These are phyloP conservation scores for Fusarium veterinarium DNA, from an alignment of 2,329 filamentous ascomycete genomes.

Conservation along the genomic window DNA sequence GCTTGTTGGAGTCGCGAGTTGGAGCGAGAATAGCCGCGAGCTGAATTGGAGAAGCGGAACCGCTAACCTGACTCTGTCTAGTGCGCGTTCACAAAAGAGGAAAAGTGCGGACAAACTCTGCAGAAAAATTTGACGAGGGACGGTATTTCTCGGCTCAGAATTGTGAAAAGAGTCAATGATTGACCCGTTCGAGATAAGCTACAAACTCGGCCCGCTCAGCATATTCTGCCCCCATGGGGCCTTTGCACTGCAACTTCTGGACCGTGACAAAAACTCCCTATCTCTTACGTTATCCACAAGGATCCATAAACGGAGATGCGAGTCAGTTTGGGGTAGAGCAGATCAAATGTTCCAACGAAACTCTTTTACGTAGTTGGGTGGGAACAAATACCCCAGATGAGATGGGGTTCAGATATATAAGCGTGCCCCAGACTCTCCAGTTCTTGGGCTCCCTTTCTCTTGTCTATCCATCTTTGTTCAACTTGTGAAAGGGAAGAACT, in stretches of 20 bases:
- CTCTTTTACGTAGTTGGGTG: slow-evolving; percentile 27
- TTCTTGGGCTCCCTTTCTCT: not conserved
- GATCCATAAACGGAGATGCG: slow-evolving; percentile 33
- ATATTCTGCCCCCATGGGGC: slow-evolving; percentile 14
- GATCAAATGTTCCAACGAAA: slow-evolving; percentile 24
- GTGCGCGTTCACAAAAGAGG: not conserved
- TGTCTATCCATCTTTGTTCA: not conserved
- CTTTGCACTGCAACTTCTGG: not conserved
- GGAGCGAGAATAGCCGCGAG: slow-evolving; percentile 28
- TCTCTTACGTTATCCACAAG: slow-evolving; percentile 13
- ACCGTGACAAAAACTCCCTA: not conserved
- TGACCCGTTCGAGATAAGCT: slow-evolving; percentile 28
- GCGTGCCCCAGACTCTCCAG: slow-evolving; percentile 9
- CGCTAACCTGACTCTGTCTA: not conserved
- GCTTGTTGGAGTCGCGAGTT: slow-evolving; percentile 14
- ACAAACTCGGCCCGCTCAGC: slow-evolving; percentile 21
- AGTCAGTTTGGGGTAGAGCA: slow-evolving; percentile 34
- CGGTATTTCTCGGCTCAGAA: slow-evolving; percentile 26
- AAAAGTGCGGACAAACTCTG: slow-evolving; percentile 28
- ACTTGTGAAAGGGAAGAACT: not conserved
- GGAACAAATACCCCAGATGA: slow-evolving; percentile 22
- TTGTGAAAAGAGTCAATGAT: not conserved
- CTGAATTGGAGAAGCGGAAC: slow-evolving; percentile 25
- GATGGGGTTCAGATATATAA: slow-evolving; percentile 18
- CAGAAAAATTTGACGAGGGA: slow-evolving; percentile 15